Base-by-base conservation (phyloP, 805 yeast genomes). In the Teunomyces stri region DNA sequence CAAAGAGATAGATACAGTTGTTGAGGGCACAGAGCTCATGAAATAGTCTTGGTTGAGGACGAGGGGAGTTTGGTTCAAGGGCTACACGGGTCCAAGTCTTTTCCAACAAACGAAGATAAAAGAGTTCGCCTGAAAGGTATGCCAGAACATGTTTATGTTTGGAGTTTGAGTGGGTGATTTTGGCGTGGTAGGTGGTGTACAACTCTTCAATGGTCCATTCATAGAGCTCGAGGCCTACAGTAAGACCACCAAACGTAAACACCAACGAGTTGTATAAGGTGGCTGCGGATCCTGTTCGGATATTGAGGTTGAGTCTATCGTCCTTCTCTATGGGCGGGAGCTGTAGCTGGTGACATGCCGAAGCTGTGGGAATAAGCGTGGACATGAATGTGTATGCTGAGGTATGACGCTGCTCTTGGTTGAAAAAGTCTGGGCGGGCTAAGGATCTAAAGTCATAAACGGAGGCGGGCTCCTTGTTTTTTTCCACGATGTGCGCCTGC, bases 231-330 rank as follows among this genome's bases (percentile, higher is more conserved):
- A 86, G 57, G 1, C 85, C 86, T 7, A 82, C 62, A 0, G 82
- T 77, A 13, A 84, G 64, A 0, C 94, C 94, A n/a, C 91, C 92
- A 59, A 72, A 80, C 0, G 80, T 82, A 27, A 82, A 76, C 1
- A 86, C 70, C 43, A 81, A 70, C 5, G 91, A 85, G 54, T 82
- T 78, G 31, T 76, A 71, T 21, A 82, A 69, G 1, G 76, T 68
- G 1, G 82, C 66, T 0, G 89, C 80, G 1, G 89, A 79, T 12
- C 94, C 94, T 1, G 89, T 82, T 47, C 92, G 71, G 40, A 78
- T 78, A 45, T 80, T 81, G 50, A 85, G 65, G 47, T 80, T 74
- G 38, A 74, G 60, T 25, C 86, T 68, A 47, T 78, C 79, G 54
- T 81, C 87, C 29, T 70, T 74, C 43, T 74, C 80, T 10, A 66